Base-by-base conservation (phyloP, 2,329 filamentous ascomycete species). In the Colletotrichum chrysophilum region DNA sequence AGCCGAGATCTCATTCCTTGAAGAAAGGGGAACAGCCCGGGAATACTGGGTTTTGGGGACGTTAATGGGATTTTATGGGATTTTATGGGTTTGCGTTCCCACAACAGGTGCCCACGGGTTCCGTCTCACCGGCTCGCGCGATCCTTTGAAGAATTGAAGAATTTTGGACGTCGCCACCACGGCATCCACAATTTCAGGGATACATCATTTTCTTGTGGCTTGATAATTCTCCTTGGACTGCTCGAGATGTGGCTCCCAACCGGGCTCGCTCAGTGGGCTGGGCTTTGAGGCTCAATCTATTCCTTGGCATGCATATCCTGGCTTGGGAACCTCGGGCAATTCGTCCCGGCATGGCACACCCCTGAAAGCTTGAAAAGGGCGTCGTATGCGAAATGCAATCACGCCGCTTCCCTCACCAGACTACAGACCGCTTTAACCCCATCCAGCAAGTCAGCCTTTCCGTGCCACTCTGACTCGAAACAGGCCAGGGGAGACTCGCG, bases 211-310 rank as follows among this genome's bases (percentile, higher is more conserved):
- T 68, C 28, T 8, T 61, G 68, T 62, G 36, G 30, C 72, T 62
- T 60, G 58, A 16, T n/a, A 16, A 58, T 38, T 36, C 28, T n/a
- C 48, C 52, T 28, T 28, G n/a, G 55, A 43, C 28, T 16, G 38
- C 52, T 61, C 64, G 30, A 62, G 21, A 58, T 43, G 30, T 65
- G 56, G 66, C 66, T 64, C 30, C 21, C 9, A 32, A 56, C 24
- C 14, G 30, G 34, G 62, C 6, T 16, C 30, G 21, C 30, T 34
- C n/a, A 12, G 69, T 24, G 62, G 43, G 69, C 55, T 34, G 36
- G 62, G 36, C 52, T 18, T 71, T 72, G 73, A 75, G 73, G 64
- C 73, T 75, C 73, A 75, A 64, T 73, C 18, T 52, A 32, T 43
- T 21, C 12, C 73, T 60, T 71, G 68, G 68, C 68, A 66, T 73